These are phyloP conservation scores for Fusarium tanahbumbuense DNA, from an alignment of 2,329 filamentous ascomycete genomes.

Conservation along the genomic window DNA sequence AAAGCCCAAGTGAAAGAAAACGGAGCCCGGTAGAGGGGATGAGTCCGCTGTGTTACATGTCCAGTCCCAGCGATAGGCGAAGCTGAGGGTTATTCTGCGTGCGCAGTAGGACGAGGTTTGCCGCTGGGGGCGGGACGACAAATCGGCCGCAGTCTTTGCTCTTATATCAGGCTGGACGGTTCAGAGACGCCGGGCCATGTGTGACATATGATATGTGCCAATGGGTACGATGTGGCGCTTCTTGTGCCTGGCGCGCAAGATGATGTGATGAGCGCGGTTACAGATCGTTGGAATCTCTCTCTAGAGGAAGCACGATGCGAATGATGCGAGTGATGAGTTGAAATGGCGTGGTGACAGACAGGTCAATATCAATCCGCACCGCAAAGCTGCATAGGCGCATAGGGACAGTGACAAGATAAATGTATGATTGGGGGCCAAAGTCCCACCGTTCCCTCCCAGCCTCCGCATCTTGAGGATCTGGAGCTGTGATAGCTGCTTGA, in stretches of 20 bases:
- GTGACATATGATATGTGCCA: conserved; percentile 27
- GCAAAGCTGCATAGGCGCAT: conserved; percentile 1
- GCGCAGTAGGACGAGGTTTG: conserved; percentile 13
- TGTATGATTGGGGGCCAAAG: neutral
- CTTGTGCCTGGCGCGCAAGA: conserved; percentile 19
- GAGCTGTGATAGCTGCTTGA: neutral
- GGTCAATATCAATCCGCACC: neutral
- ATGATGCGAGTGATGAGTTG: no score
- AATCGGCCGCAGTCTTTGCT: conserved; percentile 4
- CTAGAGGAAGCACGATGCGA: no score
- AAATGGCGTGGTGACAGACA: neutral
- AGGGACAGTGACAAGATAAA: neutral
- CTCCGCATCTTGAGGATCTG: neutral
- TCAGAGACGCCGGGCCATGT: conserved; percentile 1
- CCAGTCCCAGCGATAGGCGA: conserved; percentile 22
- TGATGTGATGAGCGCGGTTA: conserved; percentile 23
- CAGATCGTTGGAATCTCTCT: neutral
- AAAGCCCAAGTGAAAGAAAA: neutral
- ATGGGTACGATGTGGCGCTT: conserved; percentile 7
- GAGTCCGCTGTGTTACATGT: conserved; percentile 33
- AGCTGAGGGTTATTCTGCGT: conserved; percentile 3
- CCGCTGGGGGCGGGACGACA: conserved; percentile 22
- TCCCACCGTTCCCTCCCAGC: neutral
- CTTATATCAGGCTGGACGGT: conserved; percentile 23
- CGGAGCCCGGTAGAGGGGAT: neutral